Evolutionary conservation across 768 basidiomycete genomes (phyloP).

Genomic region (Austroboletus eburneus): DNA sequence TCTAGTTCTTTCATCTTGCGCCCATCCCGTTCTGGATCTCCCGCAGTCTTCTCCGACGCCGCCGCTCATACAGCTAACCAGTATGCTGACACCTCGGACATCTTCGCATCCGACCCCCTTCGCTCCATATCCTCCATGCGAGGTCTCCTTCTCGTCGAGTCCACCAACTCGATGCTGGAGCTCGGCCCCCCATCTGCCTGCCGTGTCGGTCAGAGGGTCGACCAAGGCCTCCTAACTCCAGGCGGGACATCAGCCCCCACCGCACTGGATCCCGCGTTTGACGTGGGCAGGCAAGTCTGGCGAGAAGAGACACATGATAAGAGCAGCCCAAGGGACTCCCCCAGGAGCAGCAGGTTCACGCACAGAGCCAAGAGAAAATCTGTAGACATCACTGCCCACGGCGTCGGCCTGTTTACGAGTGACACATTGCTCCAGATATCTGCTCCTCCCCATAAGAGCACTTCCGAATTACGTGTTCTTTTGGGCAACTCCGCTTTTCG

Average conservation of each 20-base stretch:
- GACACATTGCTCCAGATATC: conserved; percentile 53
- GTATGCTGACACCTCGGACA: conserved; percentile 4
- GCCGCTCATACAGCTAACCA: conserved; percentile 10
- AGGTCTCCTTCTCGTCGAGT: conserved; percentile 45
- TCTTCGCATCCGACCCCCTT: conserved; percentile 13
- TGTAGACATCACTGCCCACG: conserved; percentile 3
- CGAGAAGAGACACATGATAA: conserved; percentile 10
- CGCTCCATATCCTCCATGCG: conserved; percentile 41
- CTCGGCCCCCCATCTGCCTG: conserved; percentile 39
- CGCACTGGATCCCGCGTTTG: conserved; percentile 7
- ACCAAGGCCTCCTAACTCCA: conserved; percentile 29
- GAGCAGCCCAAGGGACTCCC: conserved; percentile 9
- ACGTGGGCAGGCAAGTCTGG: conserved; percentile 22
- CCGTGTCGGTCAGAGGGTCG: conserved; percentile 39
- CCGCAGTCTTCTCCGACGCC: conserved; percentile 17
- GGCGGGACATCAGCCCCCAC: conserved; percentile 22
- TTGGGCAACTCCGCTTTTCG: conserved; percentile 59
- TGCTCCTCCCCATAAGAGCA: conserved; percentile 45
- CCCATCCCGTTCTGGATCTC: conserved; percentile 14
- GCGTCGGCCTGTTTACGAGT: conserved; percentile 37
- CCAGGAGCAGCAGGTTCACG: conserved; percentile 12
- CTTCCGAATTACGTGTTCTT: conserved; percentile 56
- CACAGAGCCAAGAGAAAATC: conserved; percentile 4
- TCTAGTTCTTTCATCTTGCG: conserved; percentile 25
- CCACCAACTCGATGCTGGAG: conserved; percentile 45